Conservation (phyloP, 2,329 filamentous ascomycete genomes). For the Cephalotrichum gorgonifer region DNA sequence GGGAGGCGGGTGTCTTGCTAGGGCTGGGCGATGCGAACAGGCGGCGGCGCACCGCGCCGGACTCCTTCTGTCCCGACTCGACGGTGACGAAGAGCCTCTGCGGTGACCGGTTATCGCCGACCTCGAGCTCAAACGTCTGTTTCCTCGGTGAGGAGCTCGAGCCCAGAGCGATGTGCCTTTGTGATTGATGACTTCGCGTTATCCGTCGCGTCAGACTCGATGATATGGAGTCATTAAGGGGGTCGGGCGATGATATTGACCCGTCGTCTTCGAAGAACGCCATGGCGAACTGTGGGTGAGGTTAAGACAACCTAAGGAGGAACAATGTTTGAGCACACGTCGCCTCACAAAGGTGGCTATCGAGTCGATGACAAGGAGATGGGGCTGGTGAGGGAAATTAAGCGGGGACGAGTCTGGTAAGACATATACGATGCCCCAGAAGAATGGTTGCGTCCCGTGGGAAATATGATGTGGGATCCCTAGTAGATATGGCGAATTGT, state of each 20-base stretch:
- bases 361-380: background rate
- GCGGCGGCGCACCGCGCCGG: constrained; percentile 23
- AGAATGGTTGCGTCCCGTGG: background rate
- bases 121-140: constrained; percentile 46
- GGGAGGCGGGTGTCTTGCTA: constrained; percentile 20
- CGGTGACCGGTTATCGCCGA: constrained; percentile 37
- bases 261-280: constrained; percentile 27
- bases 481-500: background rate
- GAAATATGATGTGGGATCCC: background rate
- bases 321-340: background rate
- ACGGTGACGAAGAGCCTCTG: constrained; percentile 45
- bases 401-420: background rate
- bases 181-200: constrained; percentile 32
- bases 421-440: background rate
- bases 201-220: constrained; percentile 28
- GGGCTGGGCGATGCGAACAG: constrained; percentile 32
- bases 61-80: constrained; percentile 31
- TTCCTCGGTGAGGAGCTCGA: constrained; percentile 36
- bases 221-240: constrained; percentile 29
- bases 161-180: constrained; percentile 24
- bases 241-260: constrained; percentile 40
- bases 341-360: background rate
- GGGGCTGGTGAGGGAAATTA: background rate
- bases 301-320: background rate
- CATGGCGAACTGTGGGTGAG: background rate